Percentiles rank a stretch among this genome's conserved stretches.
Evolutionary conservation across 129 eudicot genomes (phyloP).

Genomic region (sunflower (Helianthus annuus)): DNA sequence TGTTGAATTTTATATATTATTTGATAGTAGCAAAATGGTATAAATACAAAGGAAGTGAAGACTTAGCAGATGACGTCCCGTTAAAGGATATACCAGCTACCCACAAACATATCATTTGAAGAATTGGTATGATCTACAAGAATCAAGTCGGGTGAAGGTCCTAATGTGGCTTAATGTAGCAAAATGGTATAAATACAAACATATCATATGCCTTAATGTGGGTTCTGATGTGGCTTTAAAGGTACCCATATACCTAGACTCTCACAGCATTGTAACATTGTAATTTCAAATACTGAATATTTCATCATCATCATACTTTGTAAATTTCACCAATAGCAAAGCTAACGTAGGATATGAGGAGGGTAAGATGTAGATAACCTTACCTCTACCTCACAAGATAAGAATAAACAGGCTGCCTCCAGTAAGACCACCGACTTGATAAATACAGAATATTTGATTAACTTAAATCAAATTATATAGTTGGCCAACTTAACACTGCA

Average conservation of each 20-base stretch:
- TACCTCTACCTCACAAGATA: too few species aligned
- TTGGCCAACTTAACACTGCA: too few species aligned
- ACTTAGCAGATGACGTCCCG: conserved; percentile 13
- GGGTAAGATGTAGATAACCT: too few species aligned
- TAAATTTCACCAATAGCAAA: too few species aligned
- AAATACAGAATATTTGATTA: not conserved
- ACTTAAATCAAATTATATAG: not conserved
- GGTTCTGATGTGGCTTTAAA: not conserved
- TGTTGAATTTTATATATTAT: conserved; percentile 45
- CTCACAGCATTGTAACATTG: not conserved
- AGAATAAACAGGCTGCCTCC: too few species aligned
- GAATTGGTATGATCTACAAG: not conserved
- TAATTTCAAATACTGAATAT: not conserved
- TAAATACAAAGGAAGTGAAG: conserved; percentile 53
- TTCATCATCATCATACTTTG: too few species aligned
- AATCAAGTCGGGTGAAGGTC: not conserved
- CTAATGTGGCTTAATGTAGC: too few species aligned
- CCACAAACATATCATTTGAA: conserved; percentile 39
- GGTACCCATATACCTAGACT: not conserved
- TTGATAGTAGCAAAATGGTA: conserved; percentile 65
- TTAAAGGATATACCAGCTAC: conserved; percentile 29
- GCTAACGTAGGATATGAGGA: too few species aligned
- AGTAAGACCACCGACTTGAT: too few species aligned
- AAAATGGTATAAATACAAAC: too few species aligned
- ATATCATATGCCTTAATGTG: not conserved